Evolutionary conservation across 495 filamentous ascomycete genomes (phyloP).

Genomic region (Xylaria longipes): DNA sequence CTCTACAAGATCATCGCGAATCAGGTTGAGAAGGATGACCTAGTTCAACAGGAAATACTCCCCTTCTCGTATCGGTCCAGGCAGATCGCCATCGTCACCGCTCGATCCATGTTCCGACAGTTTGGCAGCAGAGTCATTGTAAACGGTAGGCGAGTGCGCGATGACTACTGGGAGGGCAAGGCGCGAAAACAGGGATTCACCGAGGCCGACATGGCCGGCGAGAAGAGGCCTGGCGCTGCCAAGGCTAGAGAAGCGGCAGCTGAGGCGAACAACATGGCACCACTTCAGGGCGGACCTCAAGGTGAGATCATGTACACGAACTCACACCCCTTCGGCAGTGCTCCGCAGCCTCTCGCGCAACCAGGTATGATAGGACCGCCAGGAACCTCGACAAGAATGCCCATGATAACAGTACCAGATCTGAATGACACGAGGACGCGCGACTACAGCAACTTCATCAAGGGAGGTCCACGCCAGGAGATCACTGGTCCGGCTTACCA

Average conservation of each 20-base stretch:
- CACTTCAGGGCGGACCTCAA: slow-evolving; percentile 64
- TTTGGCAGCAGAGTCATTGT: slow-evolving; percentile 96
- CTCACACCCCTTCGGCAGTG: slow-evolving; percentile 65
- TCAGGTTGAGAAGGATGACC: slow-evolving; percentile 93
- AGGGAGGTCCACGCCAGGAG: slow-evolving; percentile 79
- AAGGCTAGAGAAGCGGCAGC: slow-evolving; percentile 85
- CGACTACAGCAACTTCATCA: slow-evolving; percentile 83
- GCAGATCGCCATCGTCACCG: slow-evolving; percentile 98
- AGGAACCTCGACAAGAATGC: slow-evolving; percentile 71
- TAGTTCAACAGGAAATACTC: slow-evolving; percentile 92
- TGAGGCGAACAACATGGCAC: slow-evolving; percentile 55
- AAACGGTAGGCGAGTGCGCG: slow-evolving; percentile 86
- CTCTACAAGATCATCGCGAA: slow-evolving; percentile 98
- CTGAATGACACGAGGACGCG: slow-evolving; percentile 78
- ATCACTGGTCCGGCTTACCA: slow-evolving; percentile 87
- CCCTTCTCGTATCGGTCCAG: slow-evolving; percentile 98
- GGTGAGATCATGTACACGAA: slow-evolving; percentile 86
- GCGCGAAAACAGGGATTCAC: slow-evolving; percentile 98
- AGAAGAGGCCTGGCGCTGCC: slow-evolving; percentile 91
- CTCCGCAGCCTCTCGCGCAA: slow-evolving; percentile 72
- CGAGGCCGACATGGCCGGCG: slow-evolving; percentile 93
- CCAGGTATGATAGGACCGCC: slow-evolving; percentile 70
- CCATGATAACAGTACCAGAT: slow-evolving; percentile 83
- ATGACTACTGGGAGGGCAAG: slow-evolving; percentile 99
- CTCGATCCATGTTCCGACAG: slow-evolving; percentile 98